These are phyloP conservation scores for Proliferodiscus dingleyae DNA, from an alignment of 2,329 filamentous ascomycete species.

Conservation along the genomic window DNA sequence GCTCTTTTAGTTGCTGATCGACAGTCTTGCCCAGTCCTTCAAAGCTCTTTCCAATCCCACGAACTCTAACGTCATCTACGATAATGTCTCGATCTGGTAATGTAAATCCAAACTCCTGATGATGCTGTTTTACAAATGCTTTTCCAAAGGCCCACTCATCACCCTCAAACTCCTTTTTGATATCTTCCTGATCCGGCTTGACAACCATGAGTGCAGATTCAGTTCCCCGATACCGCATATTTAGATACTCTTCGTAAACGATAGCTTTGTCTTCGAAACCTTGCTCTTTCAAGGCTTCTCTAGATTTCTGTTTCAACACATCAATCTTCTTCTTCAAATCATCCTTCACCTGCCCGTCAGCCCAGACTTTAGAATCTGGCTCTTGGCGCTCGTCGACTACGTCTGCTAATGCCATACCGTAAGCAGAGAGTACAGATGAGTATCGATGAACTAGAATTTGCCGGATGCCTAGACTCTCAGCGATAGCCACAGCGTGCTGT, in stretches of 20 bases:
- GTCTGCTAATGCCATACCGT: constrained; percentile 89
- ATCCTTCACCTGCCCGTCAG: constrained; percentile 52
- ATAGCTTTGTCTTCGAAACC: constrained; percentile 73
- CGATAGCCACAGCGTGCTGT: constrained; percentile 89
- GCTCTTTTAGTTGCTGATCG: constrained; percentile 72
- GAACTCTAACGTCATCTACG: constrained; percentile 80
- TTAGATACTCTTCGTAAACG: constrained; percentile 85
- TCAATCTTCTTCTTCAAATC: constrained; percentile 70
- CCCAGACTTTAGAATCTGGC: constrained; percentile 61
- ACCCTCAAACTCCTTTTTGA: constrained; percentile 52
- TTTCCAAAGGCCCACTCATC: constrained; percentile 79
- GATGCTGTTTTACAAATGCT: constrained; percentile 81
- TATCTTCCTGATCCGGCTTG: constrained; percentile 62
- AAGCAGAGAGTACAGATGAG: constrained; percentile 83
- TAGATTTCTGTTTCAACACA: constrained; percentile 73
- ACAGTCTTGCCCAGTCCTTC: constrained; percentile 75
- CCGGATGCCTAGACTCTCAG: constrained; percentile 74
- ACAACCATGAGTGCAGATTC: constrained; percentile 89
- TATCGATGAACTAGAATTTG: constrained; percentile 85
- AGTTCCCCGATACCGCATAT: constrained; percentile 87
- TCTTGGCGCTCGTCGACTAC: constrained; percentile 90
- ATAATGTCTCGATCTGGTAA: constrained; percentile 82
- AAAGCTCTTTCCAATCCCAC: constrained; percentile 87
- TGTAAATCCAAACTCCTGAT: constrained; percentile 90
- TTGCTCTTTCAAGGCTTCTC: constrained; percentile 63